A percentile compares a stretch with the other conserved stretches of the same genome.
These are phyloP conservation scores for Protea cynaroides DNA, from an alignment of 164 flowering plant species.

Conservation along the genomic window DNA sequence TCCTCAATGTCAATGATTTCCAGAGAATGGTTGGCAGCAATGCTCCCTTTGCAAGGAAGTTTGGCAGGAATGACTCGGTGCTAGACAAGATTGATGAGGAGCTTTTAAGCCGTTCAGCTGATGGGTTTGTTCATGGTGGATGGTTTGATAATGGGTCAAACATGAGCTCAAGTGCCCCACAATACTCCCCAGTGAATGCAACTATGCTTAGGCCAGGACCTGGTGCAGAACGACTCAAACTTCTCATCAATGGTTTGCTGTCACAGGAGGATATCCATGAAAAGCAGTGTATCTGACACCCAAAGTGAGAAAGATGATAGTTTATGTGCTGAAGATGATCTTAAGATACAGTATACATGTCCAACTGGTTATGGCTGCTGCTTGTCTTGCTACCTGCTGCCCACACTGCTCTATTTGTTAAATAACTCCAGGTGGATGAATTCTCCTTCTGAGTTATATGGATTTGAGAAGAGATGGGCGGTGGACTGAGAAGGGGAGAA, in stretches of 20 bases:
- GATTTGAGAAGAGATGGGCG: too few species aligned
- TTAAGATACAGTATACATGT: neutral
- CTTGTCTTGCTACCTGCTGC: too few species aligned
- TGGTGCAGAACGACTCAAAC: conserved; percentile 60
- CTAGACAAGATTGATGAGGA: conserved; percentile 74
- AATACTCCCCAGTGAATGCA: conserved; percentile 14
- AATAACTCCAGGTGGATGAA: too few species aligned
- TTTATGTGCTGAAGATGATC: neutral
- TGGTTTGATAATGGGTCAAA: conserved; percentile 37
- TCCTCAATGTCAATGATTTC: conserved; percentile 42
- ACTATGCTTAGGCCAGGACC: conserved; percentile 51
- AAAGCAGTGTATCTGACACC: conserved; percentile 46
- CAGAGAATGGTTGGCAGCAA: conserved; percentile 62
- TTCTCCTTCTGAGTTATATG: too few species aligned
- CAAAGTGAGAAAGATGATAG: neutral
- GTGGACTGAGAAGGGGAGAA: too few species aligned
- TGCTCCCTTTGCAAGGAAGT: conserved; percentile 81
- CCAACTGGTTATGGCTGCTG: neutral
- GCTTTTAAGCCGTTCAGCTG: conserved; percentile 40
- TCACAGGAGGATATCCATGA: conserved; percentile 40
- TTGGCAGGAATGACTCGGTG: conserved; percentile 41
- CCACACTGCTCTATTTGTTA: too few species aligned
- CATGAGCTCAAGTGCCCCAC: conserved; percentile 13
- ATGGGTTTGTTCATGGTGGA: conserved; percentile 62
- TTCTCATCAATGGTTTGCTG: conserved; percentile 44